Conservation (phyloP, 129 eudicot species). For the Artemisia argyi region DNA sequence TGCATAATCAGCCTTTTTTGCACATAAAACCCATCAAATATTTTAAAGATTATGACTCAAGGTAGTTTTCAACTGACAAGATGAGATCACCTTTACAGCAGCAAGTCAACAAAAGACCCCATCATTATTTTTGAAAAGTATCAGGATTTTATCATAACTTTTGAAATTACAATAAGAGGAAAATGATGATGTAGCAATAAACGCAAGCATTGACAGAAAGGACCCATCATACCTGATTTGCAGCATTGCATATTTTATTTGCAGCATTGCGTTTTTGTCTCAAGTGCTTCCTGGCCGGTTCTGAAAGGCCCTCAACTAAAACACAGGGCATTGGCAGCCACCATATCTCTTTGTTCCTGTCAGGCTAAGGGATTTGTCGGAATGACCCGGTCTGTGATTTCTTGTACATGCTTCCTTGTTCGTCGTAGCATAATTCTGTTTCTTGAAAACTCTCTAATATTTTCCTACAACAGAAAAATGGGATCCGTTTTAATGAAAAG, state of each 20-base stretch:
- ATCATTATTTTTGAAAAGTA: too few species aligned
- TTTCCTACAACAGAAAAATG: conserved; percentile 42
- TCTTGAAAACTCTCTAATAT: conserved; percentile 61
- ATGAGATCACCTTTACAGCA: too few species aligned
- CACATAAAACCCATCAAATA: too few species aligned
- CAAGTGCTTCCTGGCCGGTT: conserved; percentile 60
- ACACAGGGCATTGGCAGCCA: conserved; percentile 84
- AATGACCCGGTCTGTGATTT: conserved; percentile 62
- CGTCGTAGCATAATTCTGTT: conserved; percentile 69
- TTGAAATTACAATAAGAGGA: too few species aligned
- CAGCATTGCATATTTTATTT: conserved; percentile 77
- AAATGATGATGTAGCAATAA: too few species aligned
- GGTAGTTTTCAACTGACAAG: too few species aligned
- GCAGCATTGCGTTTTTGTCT: conserved; percentile 60
- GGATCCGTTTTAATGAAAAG: background rate
- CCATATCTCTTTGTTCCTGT: conserved; percentile 69
- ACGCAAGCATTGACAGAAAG: too few species aligned
- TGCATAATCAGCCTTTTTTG: too few species aligned
- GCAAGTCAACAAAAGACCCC: too few species aligned
- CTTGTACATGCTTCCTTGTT: conserved; percentile 63
- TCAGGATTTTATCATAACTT: too few species aligned
- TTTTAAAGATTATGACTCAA: too few species aligned
- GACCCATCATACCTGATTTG: conserved; percentile 14
- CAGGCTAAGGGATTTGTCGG: conserved; percentile 45
- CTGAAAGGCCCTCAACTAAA: conserved; percentile 56